A percentile compares a stretch with the other conserved stretches of the same genome.
phyloP scores from a whole-genome alignment of 169 alveolate species.

The Plasmodium gallinaceum region DNA sequence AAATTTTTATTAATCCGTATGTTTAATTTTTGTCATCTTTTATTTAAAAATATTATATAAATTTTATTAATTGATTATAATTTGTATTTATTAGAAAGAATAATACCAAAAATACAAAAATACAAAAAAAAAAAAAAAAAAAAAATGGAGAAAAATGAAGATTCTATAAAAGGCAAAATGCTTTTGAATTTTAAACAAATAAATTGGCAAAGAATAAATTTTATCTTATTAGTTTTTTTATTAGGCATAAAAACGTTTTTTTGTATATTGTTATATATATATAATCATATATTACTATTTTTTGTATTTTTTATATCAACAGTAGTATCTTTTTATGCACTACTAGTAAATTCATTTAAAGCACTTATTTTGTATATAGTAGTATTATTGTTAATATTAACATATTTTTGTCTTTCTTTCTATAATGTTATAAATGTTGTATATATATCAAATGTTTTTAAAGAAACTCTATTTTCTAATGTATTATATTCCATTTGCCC shows the following conservation, averaged over 20 bases:
- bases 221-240: conserved; percentile 68
- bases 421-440: conserved; percentile 18
- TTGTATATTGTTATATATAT: conserved; percentile 46
- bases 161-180: not conserved
- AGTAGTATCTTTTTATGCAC: conserved; percentile 39
- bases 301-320: conserved; percentile 37
- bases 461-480: conserved; percentile 25
- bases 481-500: conserved; percentile 34
- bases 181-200: conserved; percentile 7
- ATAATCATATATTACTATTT: conserved; percentile 48
- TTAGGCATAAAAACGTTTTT: conserved; percentile 64
- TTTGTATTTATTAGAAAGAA: too few species aligned
- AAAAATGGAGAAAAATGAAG: conserved; percentile 37
- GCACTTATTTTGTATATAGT: conserved; percentile 40
- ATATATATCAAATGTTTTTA: conserved; percentile 46
- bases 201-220: conserved; percentile 51
- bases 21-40: too few species aligned
- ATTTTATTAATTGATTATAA: too few species aligned
- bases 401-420: conserved; percentile 12
- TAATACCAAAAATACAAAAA: too few species aligned
- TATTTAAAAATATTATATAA: too few species aligned
- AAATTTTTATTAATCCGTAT: too few species aligned
- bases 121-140: not conserved
- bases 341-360: conserved; percentile 47
- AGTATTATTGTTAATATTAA: conserved; percentile 17